Conservation (phyloP, 2,329 filamentous ascomycete species). For the Fusarium citri region DNA sequence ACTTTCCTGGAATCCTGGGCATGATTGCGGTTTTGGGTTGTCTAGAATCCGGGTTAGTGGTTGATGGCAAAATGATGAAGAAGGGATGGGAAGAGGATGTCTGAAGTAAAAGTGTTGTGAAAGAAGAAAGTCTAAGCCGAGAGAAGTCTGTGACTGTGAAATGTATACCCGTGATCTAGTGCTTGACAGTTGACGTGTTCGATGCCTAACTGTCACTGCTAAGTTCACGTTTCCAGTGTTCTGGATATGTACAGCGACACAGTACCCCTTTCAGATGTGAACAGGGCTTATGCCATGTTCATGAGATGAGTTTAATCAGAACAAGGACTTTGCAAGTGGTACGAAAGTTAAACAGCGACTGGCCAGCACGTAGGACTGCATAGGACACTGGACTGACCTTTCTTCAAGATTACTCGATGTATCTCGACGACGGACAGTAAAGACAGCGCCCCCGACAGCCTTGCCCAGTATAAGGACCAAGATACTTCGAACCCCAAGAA, state of each 20-base stretch:
- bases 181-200: background rate
- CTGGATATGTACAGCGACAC: background rate
- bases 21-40: background rate
- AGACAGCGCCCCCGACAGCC: background rate
- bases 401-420: background rate
- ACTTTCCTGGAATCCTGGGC: background rate
- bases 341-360: background rate
- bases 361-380: background rate
- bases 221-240: background rate
- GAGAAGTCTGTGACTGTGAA: background rate
- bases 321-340: background rate
- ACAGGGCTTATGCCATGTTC: background rate
- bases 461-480: background rate
- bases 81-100: background rate
- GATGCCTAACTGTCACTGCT: background rate
- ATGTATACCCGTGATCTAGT: background rate
- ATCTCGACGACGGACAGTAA: slow-evolving; percentile 1
- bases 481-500: background rate
- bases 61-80: background rate
- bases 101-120: background rate
- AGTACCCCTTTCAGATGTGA: background rate
- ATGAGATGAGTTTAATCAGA: background rate
- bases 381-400: background rate
- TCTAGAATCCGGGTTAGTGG: background rate
- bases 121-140: background rate